phyloP scores from a whole-genome alignment of 2,329 filamentous ascomycete genomes.

The Stylonectria norvegica region DNA sequence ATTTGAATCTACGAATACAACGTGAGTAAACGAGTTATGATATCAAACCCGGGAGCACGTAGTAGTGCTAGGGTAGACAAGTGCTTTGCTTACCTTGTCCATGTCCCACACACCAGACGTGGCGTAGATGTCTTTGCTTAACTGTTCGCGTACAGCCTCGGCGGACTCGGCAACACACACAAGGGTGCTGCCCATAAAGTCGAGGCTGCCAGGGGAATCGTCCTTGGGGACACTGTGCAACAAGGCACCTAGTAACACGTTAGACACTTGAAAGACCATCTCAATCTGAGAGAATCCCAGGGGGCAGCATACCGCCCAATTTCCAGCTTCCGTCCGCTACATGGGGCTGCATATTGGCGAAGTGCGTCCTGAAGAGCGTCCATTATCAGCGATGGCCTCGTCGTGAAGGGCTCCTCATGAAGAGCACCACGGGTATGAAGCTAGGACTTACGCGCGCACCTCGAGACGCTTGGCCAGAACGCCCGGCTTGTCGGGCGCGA shows the following conservation, averaged over 20 bases:
- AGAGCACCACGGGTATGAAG: no score
- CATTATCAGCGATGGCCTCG: no score
- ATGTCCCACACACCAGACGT: constrained; percentile 76
- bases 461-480: constrained; percentile 58
- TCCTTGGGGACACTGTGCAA: constrained; percentile 64
- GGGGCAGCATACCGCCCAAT: constrained; percentile 60
- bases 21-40: background rate
- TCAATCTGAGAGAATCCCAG: no score
- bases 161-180: constrained; percentile 63
- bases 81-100: constrained; percentile 50
- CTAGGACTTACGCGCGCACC: constrained; percentile 49
- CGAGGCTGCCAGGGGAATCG: constrained; percentile 53
- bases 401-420: no score
- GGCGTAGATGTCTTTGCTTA: constrained; percentile 72
- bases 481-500: constrained; percentile 64
- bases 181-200: constrained; percentile 73
- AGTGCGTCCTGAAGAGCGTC: constrained; percentile 48
- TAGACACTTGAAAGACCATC: no score
- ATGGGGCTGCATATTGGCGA: constrained; percentile 51
- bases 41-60: constrained; percentile 6
- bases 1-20: constrained; percentile 41
- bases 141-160: constrained; percentile 63
- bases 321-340: constrained; percentile 57
- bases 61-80: background rate
- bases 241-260: constrained; percentile 53